Conservation (phyloP, 129 eudicot genomes). For the Pittosporum tobira region DNA sequence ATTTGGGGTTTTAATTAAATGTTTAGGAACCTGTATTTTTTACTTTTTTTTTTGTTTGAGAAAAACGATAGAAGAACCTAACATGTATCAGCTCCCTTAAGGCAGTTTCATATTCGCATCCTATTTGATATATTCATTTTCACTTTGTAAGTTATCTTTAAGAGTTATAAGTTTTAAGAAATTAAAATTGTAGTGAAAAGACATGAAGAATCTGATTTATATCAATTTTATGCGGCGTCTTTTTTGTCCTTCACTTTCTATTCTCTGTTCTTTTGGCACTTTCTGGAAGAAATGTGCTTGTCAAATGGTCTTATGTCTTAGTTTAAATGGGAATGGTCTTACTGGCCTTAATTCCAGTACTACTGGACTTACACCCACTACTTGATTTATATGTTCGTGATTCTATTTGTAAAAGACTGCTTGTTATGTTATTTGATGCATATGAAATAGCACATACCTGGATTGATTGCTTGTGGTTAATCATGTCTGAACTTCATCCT, state of each 20-base stretch:
- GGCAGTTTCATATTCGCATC: not conserved
- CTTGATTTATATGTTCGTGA: not conserved
- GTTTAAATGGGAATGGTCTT: not conserved
- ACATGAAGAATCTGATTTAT: not conserved
- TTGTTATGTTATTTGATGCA: not conserved
- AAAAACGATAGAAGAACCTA: no score
- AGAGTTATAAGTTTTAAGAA: not conserved
- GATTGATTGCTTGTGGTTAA: not conserved
- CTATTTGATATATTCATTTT: not conserved
- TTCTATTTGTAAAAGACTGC: not conserved
- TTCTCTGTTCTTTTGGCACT: not conserved
- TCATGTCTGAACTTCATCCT: not conserved
- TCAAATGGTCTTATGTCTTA: not conserved
- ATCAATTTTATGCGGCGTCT: not conserved
- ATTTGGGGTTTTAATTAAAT: no score
- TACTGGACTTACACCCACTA: slow-evolving; percentile 1
- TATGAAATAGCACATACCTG: not conserved
- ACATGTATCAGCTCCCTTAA: no score
- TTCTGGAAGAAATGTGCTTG: not conserved
- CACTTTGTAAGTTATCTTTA: not conserved
- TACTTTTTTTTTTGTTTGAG: no score
- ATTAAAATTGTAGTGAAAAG: not conserved
- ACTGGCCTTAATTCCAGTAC: not conserved
- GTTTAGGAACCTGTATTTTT: no score
- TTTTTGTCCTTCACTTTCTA: no score